These are phyloP conservation scores for Funneliformis mosseae DNA, from an alignment of 192 early-diverging fungal species.

Conservation along the genomic window DNA sequence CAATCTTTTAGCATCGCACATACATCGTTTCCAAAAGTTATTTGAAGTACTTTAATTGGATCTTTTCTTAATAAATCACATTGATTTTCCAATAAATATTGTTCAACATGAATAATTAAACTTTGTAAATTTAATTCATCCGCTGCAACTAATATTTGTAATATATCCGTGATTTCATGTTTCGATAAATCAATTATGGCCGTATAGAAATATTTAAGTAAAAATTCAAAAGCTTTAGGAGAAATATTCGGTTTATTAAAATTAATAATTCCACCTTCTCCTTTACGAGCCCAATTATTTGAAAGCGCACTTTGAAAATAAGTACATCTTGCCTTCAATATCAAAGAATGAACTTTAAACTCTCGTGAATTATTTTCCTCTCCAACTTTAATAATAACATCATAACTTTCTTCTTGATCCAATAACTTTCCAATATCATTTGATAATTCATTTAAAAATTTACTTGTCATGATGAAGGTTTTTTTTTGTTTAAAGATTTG, in stretches of 20 bases:
- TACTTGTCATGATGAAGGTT: background rate
- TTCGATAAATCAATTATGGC: conserved; percentile 10
- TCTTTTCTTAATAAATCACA: background rate
- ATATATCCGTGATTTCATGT: background rate
- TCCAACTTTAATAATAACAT: conserved; percentile 16
- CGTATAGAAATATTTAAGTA: conserved; percentile 28
- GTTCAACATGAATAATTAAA: background rate
- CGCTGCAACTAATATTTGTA: conserved; percentile 20
- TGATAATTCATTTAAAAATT: background rate
- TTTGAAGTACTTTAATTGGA: background rate
- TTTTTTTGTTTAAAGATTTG: background rate
- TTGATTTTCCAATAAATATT: conserved; percentile 14
- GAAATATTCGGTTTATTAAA: conserved; percentile 32
- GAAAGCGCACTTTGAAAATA: conserved; percentile 20
- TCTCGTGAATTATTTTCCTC: conserved; percentile 10
- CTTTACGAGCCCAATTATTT: conserved; percentile 13
- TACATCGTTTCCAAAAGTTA: background rate
- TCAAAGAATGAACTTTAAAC: conserved; percentile 15
- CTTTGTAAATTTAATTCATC: conserved; percentile 25
- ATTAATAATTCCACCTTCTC: conserved; percentile 6
- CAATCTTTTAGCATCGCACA: background rate
- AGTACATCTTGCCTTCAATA: conserved; percentile 5
- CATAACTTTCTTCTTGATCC: background rate
- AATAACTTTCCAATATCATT: background rate
- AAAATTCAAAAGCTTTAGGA: conserved; percentile 10